Conservation (phyloP, 768 basidiomycete species). For the Panellus pusillus region DNA sequence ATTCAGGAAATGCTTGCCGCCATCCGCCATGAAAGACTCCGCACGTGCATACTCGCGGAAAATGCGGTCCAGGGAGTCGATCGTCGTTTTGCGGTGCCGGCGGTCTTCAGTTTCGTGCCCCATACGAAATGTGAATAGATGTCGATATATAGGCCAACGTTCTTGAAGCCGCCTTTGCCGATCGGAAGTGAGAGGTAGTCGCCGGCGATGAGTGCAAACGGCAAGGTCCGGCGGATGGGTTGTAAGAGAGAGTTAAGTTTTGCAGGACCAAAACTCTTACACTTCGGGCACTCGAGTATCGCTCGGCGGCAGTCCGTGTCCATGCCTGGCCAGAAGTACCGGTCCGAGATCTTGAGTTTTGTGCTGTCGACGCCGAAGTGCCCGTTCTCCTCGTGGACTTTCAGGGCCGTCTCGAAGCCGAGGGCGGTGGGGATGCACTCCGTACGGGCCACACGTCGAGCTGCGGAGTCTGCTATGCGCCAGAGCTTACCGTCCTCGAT, state of each 20-base stretch:
- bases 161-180: too few species aligned
- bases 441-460: constrained; percentile 1
- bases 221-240: constrained; percentile 28
- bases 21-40: constrained; percentile 20
- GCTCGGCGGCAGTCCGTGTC: too few species aligned
- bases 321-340: too few species aligned
- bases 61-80: constrained; percentile 17
- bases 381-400: constrained; percentile 14
- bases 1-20: constrained; percentile 29
- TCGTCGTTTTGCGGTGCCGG: constrained; percentile 5
- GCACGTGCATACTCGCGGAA: constrained; percentile 6
- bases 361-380: constrained; percentile 27
- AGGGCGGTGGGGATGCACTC: constrained; percentile 10
- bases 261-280: constrained; percentile 25
- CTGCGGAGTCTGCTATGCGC: constrained; percentile 7
- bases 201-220: constrained; percentile 29
- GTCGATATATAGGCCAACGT: too few species aligned
- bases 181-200: too few species aligned
- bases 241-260: constrained; percentile 28
- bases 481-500: too few species aligned
- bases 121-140: too few species aligned
- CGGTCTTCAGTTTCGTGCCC: constrained; percentile 21
- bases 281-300: too few species aligned
- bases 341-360: constrained; percentile 20
- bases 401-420: constrained; percentile 10